These are phyloP conservation scores for Penicillium malachiteum DNA, from an alignment of 495 filamentous ascomycete genomes.

Conservation along the genomic window DNA sequence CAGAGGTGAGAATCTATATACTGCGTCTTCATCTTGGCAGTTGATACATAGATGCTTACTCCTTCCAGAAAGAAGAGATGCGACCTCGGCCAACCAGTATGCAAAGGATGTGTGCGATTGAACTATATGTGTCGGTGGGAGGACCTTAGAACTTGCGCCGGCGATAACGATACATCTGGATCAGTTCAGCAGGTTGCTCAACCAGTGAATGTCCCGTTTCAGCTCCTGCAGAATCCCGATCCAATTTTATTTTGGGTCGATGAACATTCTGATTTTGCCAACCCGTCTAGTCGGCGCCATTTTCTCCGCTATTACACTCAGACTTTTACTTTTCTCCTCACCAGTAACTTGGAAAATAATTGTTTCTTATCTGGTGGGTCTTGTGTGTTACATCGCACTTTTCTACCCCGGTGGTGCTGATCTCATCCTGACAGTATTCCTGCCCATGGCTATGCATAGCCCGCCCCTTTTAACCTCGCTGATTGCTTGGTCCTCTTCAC, in stretches of 20 bases:
- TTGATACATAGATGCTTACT: background rate
- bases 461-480: slow-evolving; percentile 10
- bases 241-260: slow-evolving; percentile 15
- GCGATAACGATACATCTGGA: background rate
- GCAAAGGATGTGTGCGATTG: slow-evolving; percentile 13
- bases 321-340: slow-evolving; percentile 13
- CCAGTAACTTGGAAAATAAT: slow-evolving; percentile 18
- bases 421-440: too few species aligned
- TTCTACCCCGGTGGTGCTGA: too few species aligned
- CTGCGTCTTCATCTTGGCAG: background rate
- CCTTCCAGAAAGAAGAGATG: slow-evolving; percentile 11
- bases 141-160: slow-evolving; percentile 3
- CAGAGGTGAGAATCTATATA: slow-evolving; percentile 6
- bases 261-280: slow-evolving; percentile 13
- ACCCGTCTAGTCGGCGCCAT: slow-evolving; percentile 11
- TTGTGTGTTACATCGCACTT: too few species aligned
- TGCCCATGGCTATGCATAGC: slow-evolving; percentile 17
- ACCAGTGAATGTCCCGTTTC: too few species aligned
- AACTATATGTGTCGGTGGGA: slow-evolving; percentile 18
- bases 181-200: too few species aligned
- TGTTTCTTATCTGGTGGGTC: slow-evolving; percentile 12
- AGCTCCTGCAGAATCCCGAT: too few species aligned
- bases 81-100: slow-evolving; percentile 15
- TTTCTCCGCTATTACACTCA: slow-evolving; percentile 17
- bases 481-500: slow-evolving; percentile 16